These are phyloP conservation scores for Rhizopogon parksii DNA, from an alignment of 1,284 basidiomycete species.

Conservation along the genomic window DNA sequence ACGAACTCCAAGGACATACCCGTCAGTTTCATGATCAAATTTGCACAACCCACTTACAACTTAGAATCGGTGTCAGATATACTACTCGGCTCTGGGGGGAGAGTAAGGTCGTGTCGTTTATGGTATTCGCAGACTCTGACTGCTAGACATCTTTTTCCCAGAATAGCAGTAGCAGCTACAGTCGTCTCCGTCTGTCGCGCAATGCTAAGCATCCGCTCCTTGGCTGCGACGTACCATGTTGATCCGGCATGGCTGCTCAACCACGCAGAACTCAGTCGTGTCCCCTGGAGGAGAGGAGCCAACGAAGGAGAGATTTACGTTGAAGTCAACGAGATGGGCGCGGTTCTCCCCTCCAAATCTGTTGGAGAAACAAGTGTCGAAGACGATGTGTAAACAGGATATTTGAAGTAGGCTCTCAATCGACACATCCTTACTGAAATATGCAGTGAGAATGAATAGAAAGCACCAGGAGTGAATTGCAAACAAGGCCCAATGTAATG, in stretches of 20 bases:
- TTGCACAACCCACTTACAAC: neutral
- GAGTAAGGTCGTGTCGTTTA: conserved; percentile 8
- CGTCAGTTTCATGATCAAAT: conserved; percentile 8
- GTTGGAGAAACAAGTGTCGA: neutral
- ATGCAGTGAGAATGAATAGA: too few relatives aligned
- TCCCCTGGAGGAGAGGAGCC: conserved; percentile 32
- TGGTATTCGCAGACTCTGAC: conserved; percentile 36
- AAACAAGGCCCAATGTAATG: neutral
- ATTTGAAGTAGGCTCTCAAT: neutral
- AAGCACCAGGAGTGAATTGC: neutral
- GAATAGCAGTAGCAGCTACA: conserved; percentile 77
- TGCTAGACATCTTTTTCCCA: conserved; percentile 67
- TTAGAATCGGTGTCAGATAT: conserved; percentile 8
- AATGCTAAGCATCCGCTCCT: conserved; percentile 32
- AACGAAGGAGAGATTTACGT: conserved; percentile 36
- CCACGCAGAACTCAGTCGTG: conserved; percentile 33
- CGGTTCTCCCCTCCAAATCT: neutral
- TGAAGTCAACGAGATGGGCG: conserved; percentile 18
- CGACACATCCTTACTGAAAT: neutral
- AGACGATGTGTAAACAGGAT: neutral
- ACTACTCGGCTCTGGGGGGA: conserved; percentile 9
- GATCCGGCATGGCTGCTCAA: conserved; percentile 34
- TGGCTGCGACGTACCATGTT: conserved; percentile 32
- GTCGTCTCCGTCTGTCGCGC: conserved; percentile 25
- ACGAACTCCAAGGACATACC: conserved; percentile 5